Conservation (phyloP, 2,329 filamentous ascomycete genomes). For the Hymenoscyphus linearis region DNA sequence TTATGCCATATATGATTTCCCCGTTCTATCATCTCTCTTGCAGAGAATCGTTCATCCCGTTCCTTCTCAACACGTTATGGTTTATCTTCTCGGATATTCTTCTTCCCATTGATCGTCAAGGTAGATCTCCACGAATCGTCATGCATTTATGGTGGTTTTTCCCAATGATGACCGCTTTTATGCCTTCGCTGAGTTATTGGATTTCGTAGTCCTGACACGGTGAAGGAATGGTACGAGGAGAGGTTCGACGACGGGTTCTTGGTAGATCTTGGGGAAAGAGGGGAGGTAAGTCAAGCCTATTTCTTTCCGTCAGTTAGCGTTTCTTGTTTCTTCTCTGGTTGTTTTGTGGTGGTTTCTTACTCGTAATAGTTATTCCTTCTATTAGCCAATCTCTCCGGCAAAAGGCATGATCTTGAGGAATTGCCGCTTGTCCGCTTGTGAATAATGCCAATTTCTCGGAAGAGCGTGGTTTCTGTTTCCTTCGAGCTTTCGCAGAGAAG, state of each 20-base stretch:
- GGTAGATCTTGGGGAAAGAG: background rate
- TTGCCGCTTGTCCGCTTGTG: background rate
- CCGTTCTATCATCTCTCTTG: background rate
- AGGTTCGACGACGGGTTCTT: background rate
- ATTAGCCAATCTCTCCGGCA: background rate
- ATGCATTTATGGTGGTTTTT: background rate
- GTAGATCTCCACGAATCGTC: background rate
- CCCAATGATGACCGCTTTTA: background rate
- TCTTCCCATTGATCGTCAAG: background rate
- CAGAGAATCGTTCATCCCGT: background rate
- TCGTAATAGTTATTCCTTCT: background rate
- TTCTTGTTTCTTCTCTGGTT: background rate
- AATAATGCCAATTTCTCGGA: background rate
- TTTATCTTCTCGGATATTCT: background rate
- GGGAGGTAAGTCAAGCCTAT: background rate
- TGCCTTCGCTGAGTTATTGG: background rate
- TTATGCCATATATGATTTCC: background rate
- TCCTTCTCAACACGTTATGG: background rate
- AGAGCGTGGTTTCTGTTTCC: background rate
- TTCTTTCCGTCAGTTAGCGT: background rate
- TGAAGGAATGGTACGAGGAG: background rate
- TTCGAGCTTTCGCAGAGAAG: background rate
- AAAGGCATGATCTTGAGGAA: background rate
- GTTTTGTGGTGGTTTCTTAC: background rate
- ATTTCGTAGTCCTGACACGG: background rate